Evolutionary conservation across 352 stramenopile genomes (phyloP), one percentile per base, ranked within the genome.

Genomic region (Pythium aphanidermatum): DNA sequence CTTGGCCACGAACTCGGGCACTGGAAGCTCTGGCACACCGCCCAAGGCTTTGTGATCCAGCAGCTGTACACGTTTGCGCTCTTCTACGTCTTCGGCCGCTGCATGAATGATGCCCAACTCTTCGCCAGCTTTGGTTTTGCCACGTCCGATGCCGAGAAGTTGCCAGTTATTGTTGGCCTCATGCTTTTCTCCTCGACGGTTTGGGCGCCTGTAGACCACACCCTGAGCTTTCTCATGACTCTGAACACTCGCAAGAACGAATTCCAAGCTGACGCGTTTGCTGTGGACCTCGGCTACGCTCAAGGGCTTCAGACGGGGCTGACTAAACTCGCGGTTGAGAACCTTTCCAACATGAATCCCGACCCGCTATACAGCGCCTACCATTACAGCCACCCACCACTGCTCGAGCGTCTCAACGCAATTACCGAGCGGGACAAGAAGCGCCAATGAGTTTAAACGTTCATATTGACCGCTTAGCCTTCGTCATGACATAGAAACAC

Each of bases 301-400:
- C 52, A 79, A 28, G 74, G 74, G n/a, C 73, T 99, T 25, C 90
- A 98, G 64, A 92, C 77, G 25, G 96, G 95, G 5, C 80, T 99
- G 29, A 94, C 88, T 35, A 99, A 99, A 75, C 95, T 99, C 37
- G 83, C 91, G 63, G 80, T 98, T 45, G 95, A 98, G 63, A 99
- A 99, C 63, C 68, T 99, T 20, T 84, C 83, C 56, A 97, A 97
- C 59, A 97, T 99, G 89, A 97, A 96, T 61, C 87, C 92, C 29
- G 95, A 98, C 69, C 54, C 42, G 45, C 83, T 92, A 55, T 98
- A 98, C 72, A 95, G 80, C 26, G 88, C 83, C 11, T 98, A 98
- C 62, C 95, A 99, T 74, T 98, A 99, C 73, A 97, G 76, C 57
- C 96, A 99, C 66, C 96, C 96, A 26, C 93, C 95, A 31, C 70